Evolutionary conservation across 768 basidiomycete species (phyloP), one percentile per base, ranked within the genome.

Genomic region (Termitomyces titanicus): DNA sequence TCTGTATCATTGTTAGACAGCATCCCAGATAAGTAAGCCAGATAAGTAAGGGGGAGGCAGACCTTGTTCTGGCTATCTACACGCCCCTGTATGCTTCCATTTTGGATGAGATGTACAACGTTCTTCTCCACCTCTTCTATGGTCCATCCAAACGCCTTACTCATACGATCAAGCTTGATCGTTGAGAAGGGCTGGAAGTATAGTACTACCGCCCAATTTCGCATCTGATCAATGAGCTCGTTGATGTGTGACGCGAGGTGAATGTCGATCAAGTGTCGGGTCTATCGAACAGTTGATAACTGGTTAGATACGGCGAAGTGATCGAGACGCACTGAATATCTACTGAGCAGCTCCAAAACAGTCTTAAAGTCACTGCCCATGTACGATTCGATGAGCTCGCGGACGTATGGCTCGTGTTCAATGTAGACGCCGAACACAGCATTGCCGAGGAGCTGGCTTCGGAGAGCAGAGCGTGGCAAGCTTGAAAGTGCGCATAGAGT

Each of bases 21-120:
- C n/a, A 18, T 18, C 3, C n/a, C 47, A 56, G 43, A 46, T 9
- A 43, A 46, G 24, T 17, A 31, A 40, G 7, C n/a, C 47, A 56
- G 43, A 46, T 9, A 43, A 46, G 24, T 17, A 31, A 40, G 29
- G 5, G 35, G 25, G 38, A 15, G 3, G 8, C 33, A 39, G 46
- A 88, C 92, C 79, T 92, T 93, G 70, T 94, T 92, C 68, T 89
- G 88, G 63, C 90, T 88, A 66, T 98, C 94, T 17, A 97, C 86
- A 10, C 92, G 78, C 3, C 84, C 94, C 62, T 88, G 81, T 57
- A 98, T 90, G 45, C 82, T 77, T 1, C 91, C 89, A 1, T 75
- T 74, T 66, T 88, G 85, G 53, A 98, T 93, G 34, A 98, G 79
- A 20, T 71, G 69, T 15, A 94, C 88, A 20, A 97, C 85, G 55